Evolutionary conservation across 495 filamentous ascomycete species (phyloP), one percentile per base, ranked within the genome.

Genomic region (Venustampulla echinocandica): DNA sequence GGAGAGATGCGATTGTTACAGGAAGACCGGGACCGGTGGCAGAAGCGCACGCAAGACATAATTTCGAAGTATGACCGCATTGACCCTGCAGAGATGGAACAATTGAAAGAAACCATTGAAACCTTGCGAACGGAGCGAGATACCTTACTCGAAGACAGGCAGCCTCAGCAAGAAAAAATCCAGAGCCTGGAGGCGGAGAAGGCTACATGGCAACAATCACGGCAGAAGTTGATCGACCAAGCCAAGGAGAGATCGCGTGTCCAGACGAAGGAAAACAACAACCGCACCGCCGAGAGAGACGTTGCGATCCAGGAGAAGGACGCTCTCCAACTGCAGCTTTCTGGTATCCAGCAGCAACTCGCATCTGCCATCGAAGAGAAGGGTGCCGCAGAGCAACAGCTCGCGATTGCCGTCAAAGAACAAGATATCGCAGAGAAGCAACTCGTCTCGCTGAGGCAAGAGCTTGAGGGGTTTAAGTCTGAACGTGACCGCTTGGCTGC

Each of bases 1-100:
- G 87, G 81, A 3, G 90, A 99, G 59, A 77, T 93, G 61, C 82
- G 81, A 50, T 72, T 95, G 30, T 67, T 95, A 15, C 81, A 90
- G 48, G 81, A 86, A 48, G 88, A 95, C 59, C 78, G 89, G 4
- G 90, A 97, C 56, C 79, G 80, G 21, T 95, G 90, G 80, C 88
- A 93, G 58, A 86, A 94, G 64, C 80, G 93, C 15, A 86, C 87
- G 10, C 88, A 97, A 57, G 85, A 92, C 47, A 95, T 97, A 40
- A 76, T 98, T 17, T 85, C 87, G 52, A 96, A 95, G 56, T 95
- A 97, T 60, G 89, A 95, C 52, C 85, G 92, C 40, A 81, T 93
- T 20, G 92, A 98, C 59, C 92, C 90, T 13, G 85, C 84, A 1
- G 90, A 95, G 55, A 75, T 95, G 47, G 88, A 97, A 56, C 77